Base-by-base conservation (phyloP, 129 eudicot genomes). In the Pseudognaphalium luteoalbum region DNA sequence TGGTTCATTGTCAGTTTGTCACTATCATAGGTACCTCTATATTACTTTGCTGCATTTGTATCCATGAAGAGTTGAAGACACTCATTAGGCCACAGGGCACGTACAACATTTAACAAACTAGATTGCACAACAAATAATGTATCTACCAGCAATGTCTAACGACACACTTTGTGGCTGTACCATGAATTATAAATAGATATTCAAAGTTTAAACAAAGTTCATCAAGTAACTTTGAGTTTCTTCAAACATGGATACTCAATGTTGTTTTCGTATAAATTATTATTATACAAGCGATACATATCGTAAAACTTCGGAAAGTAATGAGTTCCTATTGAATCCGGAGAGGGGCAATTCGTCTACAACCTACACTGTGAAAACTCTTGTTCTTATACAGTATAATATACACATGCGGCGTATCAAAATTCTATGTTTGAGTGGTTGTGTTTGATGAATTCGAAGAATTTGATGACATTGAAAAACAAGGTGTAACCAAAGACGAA, bases 401-500 rank as follows among this genome's bases (percentile, higher is more conserved):
- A 79, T 78, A 65, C 57, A 73, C 51, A 42, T 14, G 32, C 16
- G 8, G 14, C 52, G 68, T 57, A 73, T 42, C 74, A 80, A 80
- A 80, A 80, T 12, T 80, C 70, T 59, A 29, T 67, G 11, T 47
- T 73, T 30, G 16, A 63, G 69, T 41, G 17, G 69, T 76, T 1
- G 64, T 22, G 28, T 57, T 57, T 52, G 85, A 71, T 9, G 81
- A 62, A 70, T 71, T 63, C 39, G 82, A 28, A 3, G 82, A 63
- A 56, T 41, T 64, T 8, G 77, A 69, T 14, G 81, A 76, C 21
- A 39, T 16, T 7, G 85, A 76, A 70, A 73, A 70, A 30, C 85
- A 81, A 30, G 85, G 85, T 3, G 85, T 81, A 28, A 76, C 81
- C 28, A 52, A 37, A 21, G 78, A 65, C 3, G 85, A 54, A 72